phyloP scores from a whole-genome alignment of 225 moss, liverwort and hornwort genomes.

The Physcomitrium patens region DNA sequence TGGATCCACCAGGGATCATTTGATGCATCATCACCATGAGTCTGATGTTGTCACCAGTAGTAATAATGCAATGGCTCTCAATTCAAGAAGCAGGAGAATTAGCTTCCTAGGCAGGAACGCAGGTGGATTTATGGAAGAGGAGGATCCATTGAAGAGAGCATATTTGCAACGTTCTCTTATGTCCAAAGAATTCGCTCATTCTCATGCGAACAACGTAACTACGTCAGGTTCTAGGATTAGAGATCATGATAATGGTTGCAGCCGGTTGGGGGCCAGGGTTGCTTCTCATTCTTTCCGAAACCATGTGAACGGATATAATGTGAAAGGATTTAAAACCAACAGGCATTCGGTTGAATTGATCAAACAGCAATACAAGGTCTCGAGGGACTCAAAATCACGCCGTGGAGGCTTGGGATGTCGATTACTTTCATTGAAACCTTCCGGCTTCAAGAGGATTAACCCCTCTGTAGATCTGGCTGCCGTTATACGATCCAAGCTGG shows the following conservation, averaged over 20 bases:
- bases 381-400: too few species aligned
- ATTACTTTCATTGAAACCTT: too few species aligned
- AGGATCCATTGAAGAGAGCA: constrained; percentile 26
- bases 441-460: too few species aligned
- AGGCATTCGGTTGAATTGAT: constrained; percentile 15
- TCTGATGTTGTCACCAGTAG: constrained; percentile 41
- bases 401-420: too few species aligned
- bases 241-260: too few species aligned
- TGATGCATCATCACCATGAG: constrained; percentile 20
- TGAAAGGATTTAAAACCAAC: background rate
- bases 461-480: constrained; percentile 29
- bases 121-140: background rate
- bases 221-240: too few species aligned
- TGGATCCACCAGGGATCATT: constrained; percentile 22
- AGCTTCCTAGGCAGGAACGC: constrained; percentile 35
- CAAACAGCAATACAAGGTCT: background rate
- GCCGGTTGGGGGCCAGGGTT: too few species aligned
- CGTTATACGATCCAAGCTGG: constrained; percentile 42
- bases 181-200: constrained; percentile 10
- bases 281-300: too few species aligned
- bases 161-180: constrained; percentile 16
- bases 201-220: constrained; percentile 8
- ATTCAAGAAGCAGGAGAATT: constrained; percentile 41
- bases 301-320: background rate
- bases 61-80: constrained; percentile 28